phyloP scores from a whole-genome alignment of 148 eudicot species.

The Linanthus parryae region DNA sequence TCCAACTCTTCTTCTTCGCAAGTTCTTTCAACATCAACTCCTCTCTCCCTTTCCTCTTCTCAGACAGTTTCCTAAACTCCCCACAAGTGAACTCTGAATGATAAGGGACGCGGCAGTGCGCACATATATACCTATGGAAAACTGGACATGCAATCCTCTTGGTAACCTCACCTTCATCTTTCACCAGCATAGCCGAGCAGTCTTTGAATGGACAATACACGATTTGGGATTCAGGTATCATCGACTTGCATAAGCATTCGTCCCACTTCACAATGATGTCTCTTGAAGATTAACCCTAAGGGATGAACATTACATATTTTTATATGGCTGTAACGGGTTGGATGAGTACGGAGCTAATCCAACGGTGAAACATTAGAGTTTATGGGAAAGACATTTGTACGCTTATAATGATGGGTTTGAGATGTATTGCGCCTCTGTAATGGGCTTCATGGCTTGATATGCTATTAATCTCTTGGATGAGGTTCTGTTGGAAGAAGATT shows the following conservation, averaged over 20 bases:
- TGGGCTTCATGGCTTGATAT: too few relatives aligned
- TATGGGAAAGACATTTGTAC: too few relatives aligned
- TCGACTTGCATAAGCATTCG: slow-evolving; percentile 21
- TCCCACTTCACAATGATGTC: slow-evolving; percentile 24
- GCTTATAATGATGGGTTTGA: too few relatives aligned
- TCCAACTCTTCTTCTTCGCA: slow-evolving; percentile 33
- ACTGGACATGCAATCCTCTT: slow-evolving; percentile 5
- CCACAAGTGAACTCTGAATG: slow-evolving; percentile 25
- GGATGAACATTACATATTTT: too few relatives aligned
- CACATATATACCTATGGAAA: slow-evolving; percentile 23
- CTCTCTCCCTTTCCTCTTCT: slow-evolving; percentile 1
- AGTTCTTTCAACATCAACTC: slow-evolving; percentile 16
- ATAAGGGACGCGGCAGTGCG: slow-evolving; percentile 23
- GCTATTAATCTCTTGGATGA: too few relatives aligned
- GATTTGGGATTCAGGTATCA: slow-evolving; percentile 23
- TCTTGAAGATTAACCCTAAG: too few relatives aligned
- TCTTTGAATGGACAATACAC: slow-evolving; percentile 38
- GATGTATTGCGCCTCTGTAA: too few relatives aligned
- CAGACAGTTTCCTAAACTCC: slow-evolving; percentile 18
- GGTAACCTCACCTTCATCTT: slow-evolving; percentile 14
- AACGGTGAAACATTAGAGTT: too few relatives aligned
- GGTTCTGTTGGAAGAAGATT: too few relatives aligned
- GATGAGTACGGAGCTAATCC: too few relatives aligned
- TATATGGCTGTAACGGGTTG: too few relatives aligned
- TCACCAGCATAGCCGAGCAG: slow-evolving; percentile 26